These are phyloP conservation scores for Castanea crenata DNA, from an alignment of 306 rosid species.

Conservation along the genomic window DNA sequence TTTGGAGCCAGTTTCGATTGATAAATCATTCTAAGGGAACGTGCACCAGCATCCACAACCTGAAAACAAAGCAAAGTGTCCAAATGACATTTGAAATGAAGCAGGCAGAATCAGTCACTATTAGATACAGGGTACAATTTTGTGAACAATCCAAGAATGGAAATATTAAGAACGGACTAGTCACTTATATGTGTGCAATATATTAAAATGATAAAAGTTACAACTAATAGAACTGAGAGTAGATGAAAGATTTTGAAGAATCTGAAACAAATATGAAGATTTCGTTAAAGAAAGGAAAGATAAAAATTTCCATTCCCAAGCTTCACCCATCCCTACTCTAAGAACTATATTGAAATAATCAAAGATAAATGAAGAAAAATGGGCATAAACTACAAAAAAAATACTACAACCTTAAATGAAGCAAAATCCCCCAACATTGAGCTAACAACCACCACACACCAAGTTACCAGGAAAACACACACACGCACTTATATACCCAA, in stretches of 20 bases:
- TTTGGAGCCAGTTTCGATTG: conserved; percentile 93
- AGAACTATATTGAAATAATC: not conserved
- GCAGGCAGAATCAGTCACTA: not conserved
- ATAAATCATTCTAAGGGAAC: conserved; percentile 85
- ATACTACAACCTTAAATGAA: not conserved
- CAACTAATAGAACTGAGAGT: not conserved
- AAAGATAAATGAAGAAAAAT: not conserved
- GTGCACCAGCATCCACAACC: conserved; percentile 93
- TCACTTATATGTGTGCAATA: not conserved
- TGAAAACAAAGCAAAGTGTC: conserved; percentile 25
- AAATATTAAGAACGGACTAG: not conserved
- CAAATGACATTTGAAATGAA: conserved; percentile 13
- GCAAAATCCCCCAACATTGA: not conserved
- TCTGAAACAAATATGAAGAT: not conserved
- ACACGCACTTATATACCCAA: not conserved
- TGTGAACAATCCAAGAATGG: not conserved
- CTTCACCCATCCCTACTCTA: not conserved
- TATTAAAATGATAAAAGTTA: not conserved
- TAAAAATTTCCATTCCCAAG: not conserved
- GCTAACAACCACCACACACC: not conserved
- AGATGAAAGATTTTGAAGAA: not conserved
- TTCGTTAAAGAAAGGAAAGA: not conserved
- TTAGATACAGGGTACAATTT: not conserved
- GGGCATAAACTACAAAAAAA: not conserved
- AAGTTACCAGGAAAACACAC: no score